Percentiles rank a stretch among this genome's conserved stretches.
phyloP scores from a whole-genome alignment of 306 rosid genomes.

The Boehmeria nivea region DNA sequence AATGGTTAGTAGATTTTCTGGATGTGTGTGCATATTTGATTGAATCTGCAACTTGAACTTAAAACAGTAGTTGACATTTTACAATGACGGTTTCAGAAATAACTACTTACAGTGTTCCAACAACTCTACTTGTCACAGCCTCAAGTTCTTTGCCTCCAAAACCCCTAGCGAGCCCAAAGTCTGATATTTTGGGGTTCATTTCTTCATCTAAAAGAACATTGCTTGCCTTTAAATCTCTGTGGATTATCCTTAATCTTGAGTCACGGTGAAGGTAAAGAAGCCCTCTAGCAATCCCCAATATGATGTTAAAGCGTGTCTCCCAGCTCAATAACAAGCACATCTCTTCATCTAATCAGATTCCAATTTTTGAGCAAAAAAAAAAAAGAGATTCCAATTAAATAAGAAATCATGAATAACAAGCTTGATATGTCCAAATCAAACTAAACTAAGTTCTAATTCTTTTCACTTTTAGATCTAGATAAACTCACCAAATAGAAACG shows the following conservation, averaged over 20 bases:
- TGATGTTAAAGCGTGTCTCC: conserved; percentile 3
- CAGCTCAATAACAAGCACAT: background rate
- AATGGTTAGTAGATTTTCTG: too few relatives aligned
- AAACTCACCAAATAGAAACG: conserved; percentile 7
- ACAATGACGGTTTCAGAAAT: background rate
- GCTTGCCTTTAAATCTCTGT: conserved; percentile 6
- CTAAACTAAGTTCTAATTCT: too few relatives aligned
- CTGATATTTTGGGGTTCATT: conserved; percentile 16
- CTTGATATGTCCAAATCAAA: background rate
- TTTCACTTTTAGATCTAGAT: background rate
- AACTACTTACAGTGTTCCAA: conserved; percentile 10
- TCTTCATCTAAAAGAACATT: conserved; percentile 6
- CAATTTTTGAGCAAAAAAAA: too few relatives aligned
- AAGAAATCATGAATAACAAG: background rate
- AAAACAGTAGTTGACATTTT: background rate
- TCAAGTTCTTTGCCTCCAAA: conserved; percentile 4
- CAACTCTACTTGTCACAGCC: background rate
- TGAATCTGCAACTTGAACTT: background rate
- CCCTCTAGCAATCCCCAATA: conserved; percentile 16
- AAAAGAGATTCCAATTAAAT: background rate
- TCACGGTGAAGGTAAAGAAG: conserved; percentile 16
- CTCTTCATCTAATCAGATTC: background rate
- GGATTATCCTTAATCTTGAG: conserved; percentile 12
- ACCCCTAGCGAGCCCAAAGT: conserved; percentile 10
- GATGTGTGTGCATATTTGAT: too few relatives aligned